phyloP scores from a whole-genome alignment of 1,139 yeast genomes.

The Yamadazyma spencermartinsiae region DNA sequence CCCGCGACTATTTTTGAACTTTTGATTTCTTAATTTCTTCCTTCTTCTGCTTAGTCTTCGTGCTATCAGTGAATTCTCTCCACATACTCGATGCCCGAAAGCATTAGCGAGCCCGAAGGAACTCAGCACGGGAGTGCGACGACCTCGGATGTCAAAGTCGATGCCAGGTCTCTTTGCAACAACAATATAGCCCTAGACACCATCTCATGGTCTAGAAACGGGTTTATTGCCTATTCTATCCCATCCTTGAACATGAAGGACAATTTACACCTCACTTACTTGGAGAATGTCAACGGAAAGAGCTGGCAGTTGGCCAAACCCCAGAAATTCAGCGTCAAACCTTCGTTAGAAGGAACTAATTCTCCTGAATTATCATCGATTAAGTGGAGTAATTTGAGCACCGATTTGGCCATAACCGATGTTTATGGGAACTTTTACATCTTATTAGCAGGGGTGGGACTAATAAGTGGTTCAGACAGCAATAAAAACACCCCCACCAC shows the following conservation, averaged over 20 bases:
- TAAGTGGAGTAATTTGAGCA: constrained; percentile 52
- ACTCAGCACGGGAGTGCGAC: background rate
- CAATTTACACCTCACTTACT: constrained; percentile 53
- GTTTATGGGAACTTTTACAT: constrained; percentile 51
- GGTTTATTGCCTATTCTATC: constrained; percentile 63
- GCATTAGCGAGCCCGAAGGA: background rate
- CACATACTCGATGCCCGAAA: constrained; percentile 1
- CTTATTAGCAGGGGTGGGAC: constrained; percentile 45
- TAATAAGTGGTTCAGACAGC: constrained; percentile 21
- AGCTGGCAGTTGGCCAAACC: constrained; percentile 66
- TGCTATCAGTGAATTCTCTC: too few species aligned
- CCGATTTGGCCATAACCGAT: constrained; percentile 56
- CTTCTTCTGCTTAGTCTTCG: too few species aligned
- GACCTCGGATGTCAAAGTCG: background rate
- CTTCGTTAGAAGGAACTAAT: constrained; percentile 27
- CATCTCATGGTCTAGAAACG: constrained; percentile 75
- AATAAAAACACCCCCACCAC: constrained; percentile 9
- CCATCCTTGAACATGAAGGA: constrained; percentile 23
- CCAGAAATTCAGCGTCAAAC: constrained; percentile 38
- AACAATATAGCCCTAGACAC: constrained; percentile 7
- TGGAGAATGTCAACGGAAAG: constrained; percentile 64
- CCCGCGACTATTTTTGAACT: too few species aligned
- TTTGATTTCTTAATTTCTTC: too few species aligned
- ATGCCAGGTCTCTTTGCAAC: constrained; percentile 1
- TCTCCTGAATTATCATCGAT: constrained; percentile 33